Base-by-base conservation (phyloP, 345 rosid species). In the Diplotaxis tenuifolia region DNA sequence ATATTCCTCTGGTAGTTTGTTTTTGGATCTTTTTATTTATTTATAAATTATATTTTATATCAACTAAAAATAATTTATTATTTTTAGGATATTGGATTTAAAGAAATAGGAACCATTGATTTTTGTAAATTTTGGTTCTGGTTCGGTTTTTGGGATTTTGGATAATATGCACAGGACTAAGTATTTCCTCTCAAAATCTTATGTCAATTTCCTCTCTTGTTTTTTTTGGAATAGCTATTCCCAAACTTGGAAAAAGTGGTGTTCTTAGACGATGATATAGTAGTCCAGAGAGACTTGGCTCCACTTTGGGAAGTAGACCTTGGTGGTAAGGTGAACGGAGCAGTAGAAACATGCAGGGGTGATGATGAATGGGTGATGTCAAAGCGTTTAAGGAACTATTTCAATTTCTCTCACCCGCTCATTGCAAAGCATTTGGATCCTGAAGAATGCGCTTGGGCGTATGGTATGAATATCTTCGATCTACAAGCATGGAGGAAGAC, bases 351-450 rank as follows among this genome's bases (percentile, higher is more conserved):
- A 29, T 96, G 99, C 82, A 84, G 81, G 74, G 99, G 99, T 49
- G 97, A 90, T 65, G 99, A 92, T 75, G 88, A 87, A 70, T 92
- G 97, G 98, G 99, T 96, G 64, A 96, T 96, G 99, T 90, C 97
- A 61, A 96, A 96, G 82, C 96, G 78, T 71, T 87, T 96, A 82
- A 87, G 78, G 80, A 92, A 92, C 86, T 96, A 96, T 87, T 96
- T 96, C 88, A 96, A 96, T 80, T 96, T 96, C 81, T 87, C 99
- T 9, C 98, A 96, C 84, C 97, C 99, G 58, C 95, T 86, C 76
- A 62, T 96, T 6, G 81, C 86, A 31, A 85, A 92, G 77, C 82
- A 88, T 83, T 82, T 96, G 84, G 83, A 96, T 64, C 95, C 97
- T 1, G 79, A 88, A 54, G 99, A 92, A 84, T 95, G 99, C 76